Evolutionary conservation across 106 monocot genomes (phyloP), one percentile per base, ranked within the genome.

Genomic region (Allium sativum): DNA sequence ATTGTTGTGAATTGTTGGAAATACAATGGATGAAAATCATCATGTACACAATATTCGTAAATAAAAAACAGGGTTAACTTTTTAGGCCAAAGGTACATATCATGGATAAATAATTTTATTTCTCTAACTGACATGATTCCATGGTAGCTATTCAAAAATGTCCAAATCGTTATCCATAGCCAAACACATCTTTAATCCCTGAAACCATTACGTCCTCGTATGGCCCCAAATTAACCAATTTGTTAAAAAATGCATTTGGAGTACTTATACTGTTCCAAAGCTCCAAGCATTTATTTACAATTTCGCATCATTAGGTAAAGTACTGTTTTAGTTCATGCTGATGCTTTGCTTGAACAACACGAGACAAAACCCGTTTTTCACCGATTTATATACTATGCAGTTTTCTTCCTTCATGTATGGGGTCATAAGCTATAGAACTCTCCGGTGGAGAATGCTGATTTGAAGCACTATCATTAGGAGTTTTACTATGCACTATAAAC

Each of bases 401-500:
- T 43, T 19, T 41, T 9, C 6, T 6, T 42, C 21, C 4, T 43
- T 1, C 13, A 6, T 51, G 18, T 42, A 20, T 43, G 15, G n/a
- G 42, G 31, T 50, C 16, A 40, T 18, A 60, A 42, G 20, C 9
- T 21, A 14, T 9, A 46, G 9, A 8, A 2, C 48, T 12, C 9
- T 40, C 40, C 10, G 41, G 54, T 18, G 14, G 9, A 48, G 13
- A 55, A 18, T 50, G 14, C 54, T 42, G 8, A 4, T 47, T 60
- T n/a, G 60, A 52, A 54, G 58, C 58, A 66, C 89, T 73, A 89
- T 17, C 60, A 70, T 15, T 76, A n/a, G n/a, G n/a, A n/a, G n/a
- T n/a, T n/a, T n/a, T n/a, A n/a, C n/a, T n/a, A n/a, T n/a, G 58
- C 58, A 66, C 89, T 73, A 89, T 17, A 54, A n/a, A 61, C 52